Evolutionary conservation across 1,284 basidiomycete species (phyloP), one percentile per base, ranked within the genome.

Genomic region (Schizopora paradoxa): DNA sequence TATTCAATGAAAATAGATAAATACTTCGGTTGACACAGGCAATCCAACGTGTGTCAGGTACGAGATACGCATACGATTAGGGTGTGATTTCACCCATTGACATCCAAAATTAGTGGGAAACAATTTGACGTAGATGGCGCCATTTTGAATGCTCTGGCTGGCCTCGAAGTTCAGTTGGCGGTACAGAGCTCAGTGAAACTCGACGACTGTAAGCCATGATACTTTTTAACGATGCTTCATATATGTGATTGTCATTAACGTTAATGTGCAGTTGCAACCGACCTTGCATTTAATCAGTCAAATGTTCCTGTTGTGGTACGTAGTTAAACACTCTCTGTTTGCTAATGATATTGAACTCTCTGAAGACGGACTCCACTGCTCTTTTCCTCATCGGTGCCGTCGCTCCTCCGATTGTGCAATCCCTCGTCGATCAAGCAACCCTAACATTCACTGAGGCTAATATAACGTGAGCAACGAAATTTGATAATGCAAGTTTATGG

Each of bases 321-420:
- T 57, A 5, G 18, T 35, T 8, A 6, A 28, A 0, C 11, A 0
- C 23, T 25, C 11, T 28, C 23, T 14, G 31, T 8, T 23, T 28
- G 16, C n/a, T 18, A 21, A 14, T 8, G 51, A 25, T 53, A 43
- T 28, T 13, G 38, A 16, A 28, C 28, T 22, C 21, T 43, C 19
- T 41, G 3, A 53, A 82, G 72, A 82, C 78, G 5, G 86, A 88
- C 55, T 56, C 70, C 47, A 79, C 79, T 0, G 76, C 73, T 0
- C 64, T 89, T 22, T 85, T 77, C 63, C 69, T 88, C 40, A 80
- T 87, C 36, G 81, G 83, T 27, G 81, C 77, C 2, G 74, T 84
- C 27, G 77, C 79, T 39, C 76, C 72, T 2, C 80, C 82, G 13
- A 67, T 86, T 41, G 76, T 84, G 4, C 83, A 87, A 59, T 66